Evolutionary conservation across 257 asterid genomes (phyloP).

Genomic region (Lycium ferocissimum): DNA sequence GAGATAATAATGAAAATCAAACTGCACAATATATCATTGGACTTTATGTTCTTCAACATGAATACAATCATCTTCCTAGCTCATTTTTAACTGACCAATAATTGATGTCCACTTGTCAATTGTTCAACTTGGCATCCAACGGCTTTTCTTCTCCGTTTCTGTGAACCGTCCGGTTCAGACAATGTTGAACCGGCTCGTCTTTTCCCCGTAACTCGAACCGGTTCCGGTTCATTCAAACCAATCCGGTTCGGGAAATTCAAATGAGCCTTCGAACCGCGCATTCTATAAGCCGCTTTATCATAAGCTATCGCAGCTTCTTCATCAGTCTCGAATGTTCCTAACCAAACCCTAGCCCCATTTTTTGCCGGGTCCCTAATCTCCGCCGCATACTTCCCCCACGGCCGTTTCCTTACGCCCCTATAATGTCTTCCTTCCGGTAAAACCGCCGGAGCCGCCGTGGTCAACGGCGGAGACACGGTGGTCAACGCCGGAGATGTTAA

Average conservation of each 20-base stretch:
- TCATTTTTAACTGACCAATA: constrained; percentile 20
- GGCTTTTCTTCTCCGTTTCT: background rate
- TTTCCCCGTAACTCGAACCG: constrained; percentile 33
- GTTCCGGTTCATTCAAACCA: constrained; percentile 32
- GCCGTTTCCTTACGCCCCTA: constrained; percentile 29
- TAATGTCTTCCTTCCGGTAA: constrained; percentile 9
- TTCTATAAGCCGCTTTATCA: constrained; percentile 34
- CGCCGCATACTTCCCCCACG: constrained; percentile 34
- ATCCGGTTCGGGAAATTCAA: constrained; percentile 30
- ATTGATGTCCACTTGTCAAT: constrained; percentile 1
- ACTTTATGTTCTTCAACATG: no score
- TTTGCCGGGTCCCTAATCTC: constrained; percentile 34
- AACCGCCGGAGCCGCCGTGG: background rate
- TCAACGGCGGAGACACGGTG: no score
- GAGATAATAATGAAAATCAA: background rate
- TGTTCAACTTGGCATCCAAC: constrained; percentile 17
- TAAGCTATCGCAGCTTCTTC: constrained; percentile 35
- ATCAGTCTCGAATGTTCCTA: constrained; percentile 31
- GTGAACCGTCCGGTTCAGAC: constrained; percentile 17
- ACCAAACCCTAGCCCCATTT: constrained; percentile 36
- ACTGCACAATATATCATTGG: background rate
- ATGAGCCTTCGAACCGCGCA: constrained; percentile 33
- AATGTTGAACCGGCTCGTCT: background rate
- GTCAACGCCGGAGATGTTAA: no score
- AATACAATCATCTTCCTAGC: background rate